Evolutionary conservation across 2,329 filamentous ascomycete species (phyloP), one percentile per base, ranked within the genome.

Genomic region (Colletotrichum destructivum): DNA sequence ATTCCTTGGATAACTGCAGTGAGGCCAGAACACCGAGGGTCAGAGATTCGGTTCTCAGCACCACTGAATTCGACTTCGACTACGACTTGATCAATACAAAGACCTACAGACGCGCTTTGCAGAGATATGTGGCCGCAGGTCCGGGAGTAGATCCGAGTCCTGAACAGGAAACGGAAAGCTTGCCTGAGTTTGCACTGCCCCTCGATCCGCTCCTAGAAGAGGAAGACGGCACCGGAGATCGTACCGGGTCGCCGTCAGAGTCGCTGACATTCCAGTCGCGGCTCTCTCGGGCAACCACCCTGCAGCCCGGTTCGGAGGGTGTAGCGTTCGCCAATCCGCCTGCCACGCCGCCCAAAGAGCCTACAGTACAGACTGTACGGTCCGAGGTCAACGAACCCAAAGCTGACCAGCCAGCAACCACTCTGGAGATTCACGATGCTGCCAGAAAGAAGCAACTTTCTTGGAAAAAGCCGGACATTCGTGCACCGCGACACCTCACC

Each of bases 51-150:
- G 52, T 72, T 8, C 44, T 72, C 18, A 72, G 70, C 42, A 72
- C 61, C 15, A 72, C 70, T 2, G 70, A 72, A 31, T 72, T 72
- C 44, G 66, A 70, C 44, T 72, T 72, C 40, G 70, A 72, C 4
- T 57, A 26, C 35, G 70, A 72, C 49, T 26, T 72, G 42, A 72
- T 72, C 31, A 71, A 72, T 51, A 72, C 70, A 0, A 54, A 47
- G 6, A 71, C 66, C 21, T 72, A 72, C 26, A 44, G 67, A 47
- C 54, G 60, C 21, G 70, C 70, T 4, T 23, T 72, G 15, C 60
- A 54, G 12, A 61, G 66, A 63, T 63, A 46, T 21, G 42, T 42
- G 42, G n/a, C 61, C 47, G 52, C 31, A 40, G 6, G 47, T 52
- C 11, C 47, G 46, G 21, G 44, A 16, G 12, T 7, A 15, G 64